Evolutionary conservation across 441 rosid species (phyloP).

Genomic region (Manihot esculenta): DNA sequence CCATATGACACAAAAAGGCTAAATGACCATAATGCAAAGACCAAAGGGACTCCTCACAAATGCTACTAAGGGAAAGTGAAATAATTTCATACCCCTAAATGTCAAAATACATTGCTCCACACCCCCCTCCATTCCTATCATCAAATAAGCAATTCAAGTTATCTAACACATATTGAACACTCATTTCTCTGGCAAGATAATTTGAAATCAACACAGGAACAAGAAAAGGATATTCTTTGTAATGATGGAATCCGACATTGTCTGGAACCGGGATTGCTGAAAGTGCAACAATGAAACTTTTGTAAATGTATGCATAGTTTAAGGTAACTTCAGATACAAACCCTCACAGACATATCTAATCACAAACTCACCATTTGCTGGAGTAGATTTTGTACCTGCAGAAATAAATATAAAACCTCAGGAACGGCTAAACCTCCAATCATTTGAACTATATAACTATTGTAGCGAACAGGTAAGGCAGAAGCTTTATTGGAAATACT

Average conservation of each 20-base stretch:
- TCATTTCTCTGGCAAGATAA: background rate
- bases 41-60: background rate
- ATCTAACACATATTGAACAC: background rate
- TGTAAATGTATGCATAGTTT: constrained; percentile 12
- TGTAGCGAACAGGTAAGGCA: background rate
- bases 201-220: background rate
- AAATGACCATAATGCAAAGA: background rate
- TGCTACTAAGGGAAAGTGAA: background rate
- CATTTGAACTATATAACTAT: constrained; percentile 13
- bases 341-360: constrained; percentile 12
- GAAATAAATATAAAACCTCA: constrained; percentile 10
- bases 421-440: constrained; percentile 5
- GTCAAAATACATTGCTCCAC: no score
- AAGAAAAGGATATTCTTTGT: constrained; percentile 64
- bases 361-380: constrained; percentile 67
- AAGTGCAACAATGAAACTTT: constrained; percentile 21
- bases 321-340: constrained; percentile 3
- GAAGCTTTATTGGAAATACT: background rate
- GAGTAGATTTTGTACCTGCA: constrained; percentile 74
- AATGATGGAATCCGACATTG: constrained; percentile 74
- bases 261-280: constrained; percentile 80
- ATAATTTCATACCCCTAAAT: constrained; percentile 5
- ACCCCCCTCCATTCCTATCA: background rate
- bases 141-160: background rate
- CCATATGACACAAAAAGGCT: constrained; percentile 1